A percentile compares a stretch with the other conserved stretches of the same genome.
Conservation (phyloP, 192 early-diverging fungal species). For the Dimargaris cristalligena region DNA sequence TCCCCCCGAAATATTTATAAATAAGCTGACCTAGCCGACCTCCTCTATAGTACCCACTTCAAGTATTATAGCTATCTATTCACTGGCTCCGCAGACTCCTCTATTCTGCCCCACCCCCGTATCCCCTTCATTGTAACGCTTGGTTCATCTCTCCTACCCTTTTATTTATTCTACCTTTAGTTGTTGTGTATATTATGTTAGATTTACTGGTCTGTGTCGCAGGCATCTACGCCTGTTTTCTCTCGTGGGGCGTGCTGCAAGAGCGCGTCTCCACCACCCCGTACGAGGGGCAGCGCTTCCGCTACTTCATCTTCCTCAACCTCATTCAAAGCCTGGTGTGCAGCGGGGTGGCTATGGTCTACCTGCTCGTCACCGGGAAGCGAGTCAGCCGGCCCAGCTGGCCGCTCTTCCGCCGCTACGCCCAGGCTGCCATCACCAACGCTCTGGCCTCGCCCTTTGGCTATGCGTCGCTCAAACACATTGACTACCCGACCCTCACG, state of each 20-base stretch:
- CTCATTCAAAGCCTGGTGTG: slow-evolving; percentile 68
- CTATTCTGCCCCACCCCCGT: too few relatives aligned
- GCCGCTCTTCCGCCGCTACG: slow-evolving; percentile 38
- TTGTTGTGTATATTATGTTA: slow-evolving; percentile 18
- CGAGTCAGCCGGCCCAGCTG: slow-evolving; percentile 20
- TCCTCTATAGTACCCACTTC: too few relatives aligned
- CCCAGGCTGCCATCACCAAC: slow-evolving; percentile 57
- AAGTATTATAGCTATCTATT: too few relatives aligned
- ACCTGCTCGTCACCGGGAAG: slow-evolving; percentile 36
- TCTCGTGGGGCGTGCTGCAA: slow-evolving; percentile 91
- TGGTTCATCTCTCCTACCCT: too few relatives aligned
- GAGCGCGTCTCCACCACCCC: slow-evolving; percentile 75
- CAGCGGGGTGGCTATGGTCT: slow-evolving; percentile 55
- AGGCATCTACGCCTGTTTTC: slow-evolving; percentile 89
- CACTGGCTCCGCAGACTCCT: too few relatives aligned
- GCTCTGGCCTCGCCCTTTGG: slow-evolving; percentile 78
- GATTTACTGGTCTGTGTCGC: slow-evolving; percentile 48
- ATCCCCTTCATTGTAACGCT: too few relatives aligned
- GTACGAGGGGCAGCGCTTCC: slow-evolving; percentile 62
- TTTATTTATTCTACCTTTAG: neutral
- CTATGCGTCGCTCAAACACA: slow-evolving; percentile 79
- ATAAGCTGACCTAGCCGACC: too few relatives aligned
- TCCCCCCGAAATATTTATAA: too few relatives aligned
- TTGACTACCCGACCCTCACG: slow-evolving; percentile 96
- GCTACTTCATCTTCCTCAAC: slow-evolving; percentile 84